Percentiles rank a stretch among this genome's conserved stretches.
phyloP scores from a whole-genome alignment of 768 basidiomycete genomes.

The Tricholoma bakamatsutake region DNA sequence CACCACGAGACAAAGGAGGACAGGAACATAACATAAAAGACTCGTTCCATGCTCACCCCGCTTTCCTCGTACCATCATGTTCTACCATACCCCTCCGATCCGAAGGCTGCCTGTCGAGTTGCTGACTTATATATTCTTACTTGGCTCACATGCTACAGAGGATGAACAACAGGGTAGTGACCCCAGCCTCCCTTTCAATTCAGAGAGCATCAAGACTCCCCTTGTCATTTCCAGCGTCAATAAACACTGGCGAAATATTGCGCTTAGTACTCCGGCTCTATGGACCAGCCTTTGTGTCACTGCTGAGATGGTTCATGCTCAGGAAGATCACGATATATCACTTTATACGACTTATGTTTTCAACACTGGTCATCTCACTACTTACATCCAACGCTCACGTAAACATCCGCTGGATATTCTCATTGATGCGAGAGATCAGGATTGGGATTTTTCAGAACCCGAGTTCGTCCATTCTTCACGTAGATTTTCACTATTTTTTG shows the following conservation, averaged over 20 bases:
- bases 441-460: slow-evolving; percentile 52
- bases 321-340: slow-evolving; percentile 6
- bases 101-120: slow-evolving; percentile 49
- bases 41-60: background rate
- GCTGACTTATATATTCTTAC: slow-evolving; percentile 48
- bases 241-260: slow-evolving; percentile 48
- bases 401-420: slow-evolving; percentile 48
- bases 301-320: slow-evolving; percentile 26
- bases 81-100: slow-evolving; percentile 24
- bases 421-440: slow-evolving; percentile 52
- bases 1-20: slow-evolving; percentile 27
- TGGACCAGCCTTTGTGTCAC: slow-evolving; percentile 55
- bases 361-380: slow-evolving; percentile 32
- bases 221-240: slow-evolving; percentile 42
- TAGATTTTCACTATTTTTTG: background rate
- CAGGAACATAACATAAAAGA: slow-evolving; percentile 20
- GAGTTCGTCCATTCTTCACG: slow-evolving; percentile 31
- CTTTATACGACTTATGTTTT: slow-evolving; percentile 11
- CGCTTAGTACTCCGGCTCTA: slow-evolving; percentile 40
- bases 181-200: slow-evolving; percentile 25
- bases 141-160: slow-evolving; percentile 32
- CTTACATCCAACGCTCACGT: slow-evolving; percentile 42
- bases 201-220: slow-evolving; percentile 39
- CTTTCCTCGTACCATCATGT: slow-evolving; percentile 2
- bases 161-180: slow-evolving; percentile 17